Conservation (phyloP, 192 early-diverging fungal genomes). For the Entomortierella parvispora region DNA sequence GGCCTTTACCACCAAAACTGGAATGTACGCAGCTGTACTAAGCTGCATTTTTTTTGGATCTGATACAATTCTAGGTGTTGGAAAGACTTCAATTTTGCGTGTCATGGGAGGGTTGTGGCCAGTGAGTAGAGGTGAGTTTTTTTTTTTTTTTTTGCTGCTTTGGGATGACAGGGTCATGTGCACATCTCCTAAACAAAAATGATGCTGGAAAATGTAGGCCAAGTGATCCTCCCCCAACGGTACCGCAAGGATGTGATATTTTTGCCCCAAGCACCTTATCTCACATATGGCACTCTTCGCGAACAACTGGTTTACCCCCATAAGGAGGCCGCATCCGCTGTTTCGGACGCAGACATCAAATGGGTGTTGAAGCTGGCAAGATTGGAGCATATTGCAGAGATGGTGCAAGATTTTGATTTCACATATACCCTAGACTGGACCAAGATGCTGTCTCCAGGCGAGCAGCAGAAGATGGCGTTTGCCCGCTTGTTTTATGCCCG, state of each 20-base stretch:
- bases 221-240: conserved; percentile 66
- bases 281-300: conserved; percentile 21
- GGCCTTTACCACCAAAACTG: background rate
- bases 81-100: conserved; percentile 86
- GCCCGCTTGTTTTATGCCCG: conserved; percentile 74
- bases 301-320: conserved; percentile 29
- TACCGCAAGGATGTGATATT: conserved; percentile 34
- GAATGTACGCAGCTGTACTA: too few relatives aligned
- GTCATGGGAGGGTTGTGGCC: conserved; percentile 83
- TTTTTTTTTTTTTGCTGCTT: background rate
- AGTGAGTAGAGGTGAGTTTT: conserved; percentile 60
- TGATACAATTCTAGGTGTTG: conserved; percentile 54
- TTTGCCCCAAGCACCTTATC: conserved; percentile 29
- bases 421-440: conserved; percentile 66
- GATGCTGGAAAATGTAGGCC: conserved; percentile 73
- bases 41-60: too few relatives aligned
- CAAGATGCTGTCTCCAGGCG: conserved; percentile 79
- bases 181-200: conserved; percentile 74
- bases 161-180: too few relatives aligned
- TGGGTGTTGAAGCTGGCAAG: conserved; percentile 45
- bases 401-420: conserved; percentile 55
- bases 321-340: conserved; percentile 24
- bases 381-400: conserved; percentile 50
- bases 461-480: conserved; percentile 77
- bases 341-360: conserved; percentile 58